Evolutionary conservation across 768 basidiomycete species (phyloP), one percentile per base, ranked within the genome.

Genomic region (Chiua virens): DNA sequence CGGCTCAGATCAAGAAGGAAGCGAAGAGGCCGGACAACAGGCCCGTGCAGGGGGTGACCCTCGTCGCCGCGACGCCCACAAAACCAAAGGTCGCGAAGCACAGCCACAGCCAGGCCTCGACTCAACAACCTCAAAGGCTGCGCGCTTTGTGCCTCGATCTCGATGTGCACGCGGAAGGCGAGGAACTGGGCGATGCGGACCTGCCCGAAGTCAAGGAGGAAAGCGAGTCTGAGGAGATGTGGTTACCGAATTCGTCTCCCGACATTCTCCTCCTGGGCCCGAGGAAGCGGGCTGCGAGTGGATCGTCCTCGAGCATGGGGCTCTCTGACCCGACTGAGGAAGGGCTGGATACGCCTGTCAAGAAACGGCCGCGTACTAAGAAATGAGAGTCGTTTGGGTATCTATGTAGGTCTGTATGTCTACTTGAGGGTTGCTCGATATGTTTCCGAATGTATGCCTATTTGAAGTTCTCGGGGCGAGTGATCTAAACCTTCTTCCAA

Each of bases 21-120:
- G 9, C 20, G 13, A 59, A 41, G 27, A 53, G 45, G 17, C 34
- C 34, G 30, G 49, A 54, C 8, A 53, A 46, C 15, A 52, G 20
- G 17, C 30, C 7, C 14, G 14, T 38, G 8, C 60, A 52, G 23
- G 62, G 57, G 10, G 52, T 69, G 22, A 71, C 65, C 8, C 74
- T 86, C 23, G 83, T 86, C 21, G 75, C 74, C 3, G 79, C 79
- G 13, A 86, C 82, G 13, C 83, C 83, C 5, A 69, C 70, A 18
- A 80, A 80, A 54, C 62, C 68, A 39, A 63, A 59, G 32, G 40
- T 47, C 40, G 53, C 53, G 46, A 54, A 34, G 23, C 45, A 49
- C 11, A 54, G 40, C 35, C 21, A 47, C 41, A 56, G 44, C 35
- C 47, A 17, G n/a, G 20, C 43, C 13, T 15, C 44, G 21, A 53